Base-by-base conservation (phyloP, 1,284 basidiomycete genomes). In the Puccinia brachypodii region DNA sequence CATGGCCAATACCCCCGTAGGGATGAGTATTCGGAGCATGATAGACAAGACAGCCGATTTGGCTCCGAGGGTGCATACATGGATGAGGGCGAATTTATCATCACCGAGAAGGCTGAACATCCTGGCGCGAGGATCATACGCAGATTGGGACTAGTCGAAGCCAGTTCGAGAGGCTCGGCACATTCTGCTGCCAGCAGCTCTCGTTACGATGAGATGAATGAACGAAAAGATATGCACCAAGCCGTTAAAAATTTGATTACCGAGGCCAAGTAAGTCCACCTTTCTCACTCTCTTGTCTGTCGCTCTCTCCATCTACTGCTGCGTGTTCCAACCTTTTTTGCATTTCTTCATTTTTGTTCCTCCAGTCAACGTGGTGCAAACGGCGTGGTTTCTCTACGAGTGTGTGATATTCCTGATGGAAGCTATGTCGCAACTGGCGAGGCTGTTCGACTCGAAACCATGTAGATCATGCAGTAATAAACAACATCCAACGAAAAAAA, bases 201-300 rank as follows among this genome's bases (percentile, higher is more conserved):
- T 19, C 53, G 50, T 31, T 40, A 68, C 25, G 56, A 58, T 44
- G 53, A 56, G n/a, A 11, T 33, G 28, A 36, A 40, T 44, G 77
- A 72, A 13, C 53, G 62, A 22, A n/a, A 72, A 42, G 77, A 72
- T 19, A 72, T 58, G 31, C 77, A 80, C 44, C 42, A 56, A 60
- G 77, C 77, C 31, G 77, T 80, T 22, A 80, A 73, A 16, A 58
- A 80, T 25, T 36, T 80, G 31, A 71, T 80, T 47, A 47, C 47
- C 40, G 19, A 73, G 33, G 77, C 77, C 60, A 60, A 36, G 77
- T 80, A 69, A 69, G 44, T 58, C 66, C n/a, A n/a, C 38, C 7
- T 31, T 71, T 33, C 16, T 71, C 4, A 11, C 40, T 38, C 22
- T 11, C 31, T 16, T 68, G 3, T 33, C 25, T 25, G 2, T 56